Evolutionary conservation across 1,284 basidiomycete species (phyloP).

Genomic region (Fomitopsis schrenkii): DNA sequence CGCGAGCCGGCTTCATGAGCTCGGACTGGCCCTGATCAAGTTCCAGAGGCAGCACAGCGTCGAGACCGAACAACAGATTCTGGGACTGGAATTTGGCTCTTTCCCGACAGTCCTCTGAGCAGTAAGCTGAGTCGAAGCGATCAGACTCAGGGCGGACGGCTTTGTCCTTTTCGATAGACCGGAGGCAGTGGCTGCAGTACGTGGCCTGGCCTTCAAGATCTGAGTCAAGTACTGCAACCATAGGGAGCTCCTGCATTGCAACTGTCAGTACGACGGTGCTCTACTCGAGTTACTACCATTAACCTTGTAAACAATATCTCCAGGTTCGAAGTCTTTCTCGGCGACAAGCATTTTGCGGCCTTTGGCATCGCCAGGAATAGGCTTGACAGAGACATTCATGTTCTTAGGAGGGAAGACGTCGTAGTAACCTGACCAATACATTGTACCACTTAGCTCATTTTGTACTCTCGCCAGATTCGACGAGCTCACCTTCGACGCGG

Average conservation of each 20-base stretch:
- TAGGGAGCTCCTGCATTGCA: slow-evolving; percentile 57
- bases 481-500: slow-evolving; percentile 71
- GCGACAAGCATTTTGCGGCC: slow-evolving; percentile 51
- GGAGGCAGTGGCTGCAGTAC: slow-evolving; percentile 71
- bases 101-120: slow-evolving; percentile 63
- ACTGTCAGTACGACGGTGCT: not conserved
- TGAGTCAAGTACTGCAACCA: slow-evolving; percentile 62
- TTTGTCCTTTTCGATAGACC: slow-evolving; percentile 41
- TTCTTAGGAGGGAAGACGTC: slow-evolving; percentile 65
- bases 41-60: slow-evolving; percentile 54
- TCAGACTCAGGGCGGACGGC: slow-evolving; percentile 45
- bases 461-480: slow-evolving; percentile 20
- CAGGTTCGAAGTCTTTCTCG: slow-evolving; percentile 62
- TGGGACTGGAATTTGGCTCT: slow-evolving; percentile 57
- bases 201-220: slow-evolving; percentile 64
- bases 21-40: slow-evolving; percentile 34
- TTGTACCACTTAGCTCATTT: slow-evolving; percentile 17
- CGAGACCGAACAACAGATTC: slow-evolving; percentile 64
- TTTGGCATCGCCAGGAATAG: slow-evolving; percentile 35
- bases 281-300: slow-evolving; percentile 1
- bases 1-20: slow-evolving; percentile 39
- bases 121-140: slow-evolving; percentile 58
- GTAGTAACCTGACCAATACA: slow-evolving; percentile 60
- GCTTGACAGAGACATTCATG: slow-evolving; percentile 61
- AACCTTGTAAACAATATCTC: slow-evolving; percentile 75